Evolutionary conservation across 2,329 filamentous ascomycete genomes (phyloP).

Genomic region (Claviceps sp.): DNA sequence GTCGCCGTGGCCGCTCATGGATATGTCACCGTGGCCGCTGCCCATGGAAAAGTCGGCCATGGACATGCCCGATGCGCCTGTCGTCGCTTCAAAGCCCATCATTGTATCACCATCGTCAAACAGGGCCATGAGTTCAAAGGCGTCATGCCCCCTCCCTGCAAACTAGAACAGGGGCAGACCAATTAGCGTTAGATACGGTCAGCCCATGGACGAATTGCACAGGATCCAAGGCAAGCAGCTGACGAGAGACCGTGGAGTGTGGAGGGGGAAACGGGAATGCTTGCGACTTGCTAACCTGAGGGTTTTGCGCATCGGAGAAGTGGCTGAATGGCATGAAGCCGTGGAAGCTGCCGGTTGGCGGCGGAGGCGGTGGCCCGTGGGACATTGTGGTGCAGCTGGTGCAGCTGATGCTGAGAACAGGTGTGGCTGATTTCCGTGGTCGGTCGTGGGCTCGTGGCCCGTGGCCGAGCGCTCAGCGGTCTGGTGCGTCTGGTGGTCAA

Average conservation of each 20-base stretch:
- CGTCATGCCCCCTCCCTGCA: slow-evolving; percentile 14
- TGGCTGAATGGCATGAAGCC: slow-evolving; percentile 2
- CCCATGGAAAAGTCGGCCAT: too few species aligned
- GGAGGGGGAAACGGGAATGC: not conserved
- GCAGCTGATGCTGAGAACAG: too few species aligned
- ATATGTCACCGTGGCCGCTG: too few species aligned
- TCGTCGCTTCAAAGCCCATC: too few species aligned
- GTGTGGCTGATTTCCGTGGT: too few species aligned
- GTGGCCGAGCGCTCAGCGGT: too few species aligned
- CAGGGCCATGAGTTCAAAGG: slow-evolving; percentile 28
- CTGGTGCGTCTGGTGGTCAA: too few species aligned
- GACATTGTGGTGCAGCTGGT: slow-evolving; percentile 4
- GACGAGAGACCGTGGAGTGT: not conserved
- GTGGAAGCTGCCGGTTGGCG: slow-evolving; percentile 2
- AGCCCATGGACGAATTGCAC: not conserved
- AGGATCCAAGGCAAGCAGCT: not conserved
- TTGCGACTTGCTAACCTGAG: slow-evolving; percentile 2
- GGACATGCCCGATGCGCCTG: too few species aligned
- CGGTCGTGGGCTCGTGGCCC: too few species aligned
- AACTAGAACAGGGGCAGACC: slow-evolving; percentile 1
- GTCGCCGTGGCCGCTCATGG: too few species aligned
- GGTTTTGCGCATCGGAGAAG: slow-evolving; percentile 3
- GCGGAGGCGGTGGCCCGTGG: slow-evolving; percentile 6
- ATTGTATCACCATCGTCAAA: slow-evolving; percentile 22
- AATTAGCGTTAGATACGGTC: not conserved